Conservation (phyloP, 1,284 basidiomycete genomes). For the Volvariella volvacea region DNA sequence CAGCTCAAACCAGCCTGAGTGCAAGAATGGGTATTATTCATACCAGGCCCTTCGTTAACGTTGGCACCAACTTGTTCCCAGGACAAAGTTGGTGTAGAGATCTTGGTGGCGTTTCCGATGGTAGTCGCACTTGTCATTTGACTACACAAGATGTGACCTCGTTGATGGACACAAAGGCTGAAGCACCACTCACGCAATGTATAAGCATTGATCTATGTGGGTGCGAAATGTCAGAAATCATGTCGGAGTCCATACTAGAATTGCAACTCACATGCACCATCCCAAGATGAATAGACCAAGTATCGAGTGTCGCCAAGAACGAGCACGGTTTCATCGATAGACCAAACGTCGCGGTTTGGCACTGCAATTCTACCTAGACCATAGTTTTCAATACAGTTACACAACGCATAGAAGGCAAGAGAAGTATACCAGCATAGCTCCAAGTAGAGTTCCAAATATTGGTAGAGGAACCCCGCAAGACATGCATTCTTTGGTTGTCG, state of each 20-base stretch:
- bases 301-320: constrained; percentile 19
- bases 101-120: constrained; percentile 26
- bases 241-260: too few relatives aligned
- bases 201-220: constrained; percentile 30
- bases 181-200: constrained; percentile 20
- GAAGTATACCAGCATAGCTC: constrained; percentile 20
- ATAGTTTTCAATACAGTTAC: not conserved
- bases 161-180: not conserved
- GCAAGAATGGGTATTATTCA: not conserved
- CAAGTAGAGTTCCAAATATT: constrained; percentile 29
- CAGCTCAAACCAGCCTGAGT: not conserved
- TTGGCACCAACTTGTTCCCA: constrained; percentile 28
- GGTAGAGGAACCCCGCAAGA: constrained; percentile 25
- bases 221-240: too few relatives aligned
- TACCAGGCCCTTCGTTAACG: constrained; percentile 29
- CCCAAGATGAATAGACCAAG: constrained; percentile 29
- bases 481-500: constrained; percentile 28
- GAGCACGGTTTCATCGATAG: constrained; percentile 28
- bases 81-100: constrained; percentile 26
- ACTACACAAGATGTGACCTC: constrained; percentile 8
- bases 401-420: constrained; percentile 1
- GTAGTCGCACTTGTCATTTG: constrained; percentile 28
- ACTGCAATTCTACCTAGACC: constrained; percentile 20
- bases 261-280: constrained; percentile 21
- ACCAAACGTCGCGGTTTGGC: constrained; percentile 29